Conservation (phyloP, 192 early-diverging fungal species). For the Polychytrium aggregatum region DNA sequence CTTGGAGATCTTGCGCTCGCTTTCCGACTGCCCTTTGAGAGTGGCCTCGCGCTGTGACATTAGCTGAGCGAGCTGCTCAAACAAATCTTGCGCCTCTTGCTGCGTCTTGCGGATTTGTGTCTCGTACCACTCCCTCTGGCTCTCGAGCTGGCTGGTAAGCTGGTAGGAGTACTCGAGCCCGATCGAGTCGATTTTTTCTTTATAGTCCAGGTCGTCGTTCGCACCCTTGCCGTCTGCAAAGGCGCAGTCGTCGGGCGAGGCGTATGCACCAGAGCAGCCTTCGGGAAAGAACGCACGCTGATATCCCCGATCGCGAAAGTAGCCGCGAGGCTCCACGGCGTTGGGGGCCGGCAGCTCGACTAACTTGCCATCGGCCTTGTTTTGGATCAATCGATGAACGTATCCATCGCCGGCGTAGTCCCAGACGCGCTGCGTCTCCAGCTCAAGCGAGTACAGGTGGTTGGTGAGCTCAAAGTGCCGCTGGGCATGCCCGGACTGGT, state of each 20-base stretch:
- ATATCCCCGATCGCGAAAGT: no score
- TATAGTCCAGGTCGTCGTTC: conserved; percentile 13
- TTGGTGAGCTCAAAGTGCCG: conserved; percentile 71
- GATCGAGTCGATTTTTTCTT: conserved; percentile 66
- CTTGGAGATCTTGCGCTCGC: conserved; percentile 15
- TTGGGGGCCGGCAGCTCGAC: conserved; percentile 64
- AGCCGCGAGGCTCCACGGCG: neutral
- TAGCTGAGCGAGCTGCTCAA: no score
- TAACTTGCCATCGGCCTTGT: conserved; percentile 80
- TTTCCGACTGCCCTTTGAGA: no score
- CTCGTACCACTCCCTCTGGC: conserved; percentile 80
- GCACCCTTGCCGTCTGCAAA: no score
- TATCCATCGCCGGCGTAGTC: conserved; percentile 96
- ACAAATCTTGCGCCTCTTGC: no score
- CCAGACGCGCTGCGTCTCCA: conserved; percentile 95
- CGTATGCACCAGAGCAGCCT: no score
- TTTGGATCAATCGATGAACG: conserved; percentile 90
- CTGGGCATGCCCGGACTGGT: conserved; percentile 80
- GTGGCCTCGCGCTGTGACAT: no score
- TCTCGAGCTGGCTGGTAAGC: conserved; percentile 74
- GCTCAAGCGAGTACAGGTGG: conserved; percentile 84
- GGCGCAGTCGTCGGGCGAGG: no score
- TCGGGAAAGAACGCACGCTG: no score
- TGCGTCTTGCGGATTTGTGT: conserved; percentile 37
- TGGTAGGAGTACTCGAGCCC: conserved; percentile 73